Percentiles rank a stretch among this genome's conserved stretches.
Conservation (phyloP, 495 filamentous ascomycete species). For the Cetradonia linearis region DNA sequence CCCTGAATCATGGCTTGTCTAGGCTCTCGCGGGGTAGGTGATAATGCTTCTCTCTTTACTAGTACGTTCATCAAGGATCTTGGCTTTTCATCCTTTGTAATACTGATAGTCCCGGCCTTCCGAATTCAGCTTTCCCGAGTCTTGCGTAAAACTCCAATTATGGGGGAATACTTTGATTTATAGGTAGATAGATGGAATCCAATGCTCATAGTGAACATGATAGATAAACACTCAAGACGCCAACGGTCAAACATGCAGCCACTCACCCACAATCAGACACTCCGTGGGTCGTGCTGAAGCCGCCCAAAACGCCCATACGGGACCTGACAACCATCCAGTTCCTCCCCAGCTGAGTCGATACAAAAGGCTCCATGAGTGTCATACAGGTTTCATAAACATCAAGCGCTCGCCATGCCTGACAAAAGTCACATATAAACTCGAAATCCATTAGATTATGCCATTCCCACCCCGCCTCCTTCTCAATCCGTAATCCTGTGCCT, state of each 20-base stretch:
- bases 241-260: not conserved
- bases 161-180: not conserved
- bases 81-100: not conserved
- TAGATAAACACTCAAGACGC: not conserved
- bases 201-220: not conserved
- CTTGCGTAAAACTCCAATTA: not conserved
- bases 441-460: conserved; percentile 2
- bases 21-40: too few species aligned
- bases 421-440: not conserved
- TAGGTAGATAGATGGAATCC: not conserved
- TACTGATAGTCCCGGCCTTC: not conserved
- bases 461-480: conserved; percentile 33
- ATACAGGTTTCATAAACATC: conserved; percentile 4
- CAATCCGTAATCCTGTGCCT: conserved; percentile 50
- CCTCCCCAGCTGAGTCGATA: not conserved
- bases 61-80: too few species aligned
- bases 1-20: too few species aligned
- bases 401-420: not conserved
- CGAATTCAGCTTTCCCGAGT: not conserved
- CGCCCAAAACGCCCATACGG: not conserved
- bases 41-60: too few species aligned
- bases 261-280: not conserved
- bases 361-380: not conserved
- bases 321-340: not conserved
- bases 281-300: not conserved